Base-by-base conservation (phyloP, 495 filamentous ascomycete genomes). In the Elasticomyces elasticus region DNA sequence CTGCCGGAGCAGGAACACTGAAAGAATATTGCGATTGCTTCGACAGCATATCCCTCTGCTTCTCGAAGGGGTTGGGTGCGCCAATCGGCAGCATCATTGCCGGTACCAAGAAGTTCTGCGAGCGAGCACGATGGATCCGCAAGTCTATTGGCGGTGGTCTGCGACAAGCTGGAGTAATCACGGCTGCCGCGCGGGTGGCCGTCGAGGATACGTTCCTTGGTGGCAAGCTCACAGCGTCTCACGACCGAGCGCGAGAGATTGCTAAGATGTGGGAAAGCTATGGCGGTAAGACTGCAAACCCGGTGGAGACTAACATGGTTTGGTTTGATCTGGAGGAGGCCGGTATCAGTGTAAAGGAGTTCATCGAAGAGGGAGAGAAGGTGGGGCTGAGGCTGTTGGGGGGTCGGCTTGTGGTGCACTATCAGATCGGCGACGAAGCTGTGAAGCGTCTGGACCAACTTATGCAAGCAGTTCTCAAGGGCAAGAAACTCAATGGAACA, bases 241-340 rank as follows among this genome's bases (percentile, higher is more conserved):
- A 95, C 68, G 63, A 58, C 25, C 79, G 73, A 30, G 87, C 89
- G 1, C 81, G 79, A 68, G 68, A 70, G 38, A 70, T 94, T 23
- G 83, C 76, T 20, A 67, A 63, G 52, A 43, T 68, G 15, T 74
- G 71, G 71, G 47, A 59, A 28, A 68, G 64, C 5, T 67, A 82
- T 13, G 85, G 84, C 1, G 82, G 84, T 12, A 74, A 78, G 68
- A 64, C 80, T 25, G 44, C 64, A 35, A 68, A 80, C 27, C 80
- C 80, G 7, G 82, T 84, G 2, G 84, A 95, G 61, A 95, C 90
- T 37, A 95, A 97, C 67, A 95, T 95, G 85, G 80, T 94, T 15
- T 97, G 89, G 91, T 59, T 95, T 52, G 85, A 94, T 68, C 67
- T 95, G 26, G 79, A 82, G 25, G 72, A 57, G 13, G 59, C 63